Evolutionary conservation across 805 yeast species (phyloP).

Genomic region (Myxozyma udenii): DNA sequence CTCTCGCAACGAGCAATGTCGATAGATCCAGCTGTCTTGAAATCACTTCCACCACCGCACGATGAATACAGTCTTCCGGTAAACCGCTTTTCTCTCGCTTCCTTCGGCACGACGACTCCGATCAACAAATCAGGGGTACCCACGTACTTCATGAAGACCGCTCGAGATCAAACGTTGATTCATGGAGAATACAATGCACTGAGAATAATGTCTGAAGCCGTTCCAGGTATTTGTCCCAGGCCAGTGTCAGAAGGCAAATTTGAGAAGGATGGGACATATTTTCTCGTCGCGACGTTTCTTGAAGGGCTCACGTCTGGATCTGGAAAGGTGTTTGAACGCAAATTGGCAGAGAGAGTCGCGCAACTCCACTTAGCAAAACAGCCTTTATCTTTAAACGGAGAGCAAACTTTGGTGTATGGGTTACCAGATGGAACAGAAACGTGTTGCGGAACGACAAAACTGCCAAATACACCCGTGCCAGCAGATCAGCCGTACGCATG

Average conservation of each 20-base stretch:
- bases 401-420: constrained; percentile 11
- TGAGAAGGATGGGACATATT: constrained; percentile 3
- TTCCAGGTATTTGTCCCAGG: constrained; percentile 16
- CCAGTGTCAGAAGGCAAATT: constrained; percentile 9
- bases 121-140: constrained; percentile 4
- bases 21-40: constrained; percentile 19
- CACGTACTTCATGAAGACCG: constrained; percentile 10
- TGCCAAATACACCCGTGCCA: constrained; percentile 22
- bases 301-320: constrained; percentile 8
- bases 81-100: not conserved
- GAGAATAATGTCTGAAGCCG: constrained; percentile 6
- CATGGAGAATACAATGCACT: constrained; percentile 14
- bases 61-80: constrained; percentile 3
- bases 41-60: constrained; percentile 14
- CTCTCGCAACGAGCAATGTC: too few relatives aligned
- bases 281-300: constrained; percentile 11
- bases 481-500: constrained; percentile 4
- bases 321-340: constrained; percentile 15
- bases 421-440: constrained; percentile 18
- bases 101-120: constrained; percentile 12
- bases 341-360: constrained; percentile 15
- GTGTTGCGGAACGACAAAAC: constrained; percentile 25
- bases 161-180: constrained; percentile 3
- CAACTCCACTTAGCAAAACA: constrained; percentile 1
- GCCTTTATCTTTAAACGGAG: not conserved